Conservation (phyloP, 176 grass and related monocot genomes). For the Typha latifolia region DNA sequence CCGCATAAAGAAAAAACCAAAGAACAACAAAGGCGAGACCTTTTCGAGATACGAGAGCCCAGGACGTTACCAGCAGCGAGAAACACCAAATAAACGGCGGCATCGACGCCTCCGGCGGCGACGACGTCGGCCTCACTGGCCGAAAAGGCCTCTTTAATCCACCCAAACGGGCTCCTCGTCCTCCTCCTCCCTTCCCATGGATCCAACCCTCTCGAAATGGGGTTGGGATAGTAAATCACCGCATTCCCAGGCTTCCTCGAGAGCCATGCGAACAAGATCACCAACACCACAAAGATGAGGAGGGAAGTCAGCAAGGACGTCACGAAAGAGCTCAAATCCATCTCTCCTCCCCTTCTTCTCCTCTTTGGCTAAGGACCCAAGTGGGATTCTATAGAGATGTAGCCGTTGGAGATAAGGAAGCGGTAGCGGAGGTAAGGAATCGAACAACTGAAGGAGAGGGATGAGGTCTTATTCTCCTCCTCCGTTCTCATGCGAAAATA, state of each 20-base stretch:
- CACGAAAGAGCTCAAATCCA: slow-evolving; percentile 69
- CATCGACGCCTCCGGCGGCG: slow-evolving; percentile 59
- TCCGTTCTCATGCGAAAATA: not conserved
- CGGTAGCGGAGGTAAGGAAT: not conserved
- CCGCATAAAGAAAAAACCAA: not conserved
- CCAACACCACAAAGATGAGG: slow-evolving; percentile 58
- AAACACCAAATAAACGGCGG: slow-evolving; percentile 80
- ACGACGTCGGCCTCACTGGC: slow-evolving; percentile 63
- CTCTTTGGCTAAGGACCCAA: not conserved
- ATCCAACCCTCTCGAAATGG: slow-evolving; percentile 59
- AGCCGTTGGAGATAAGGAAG: not conserved
- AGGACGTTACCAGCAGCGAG: slow-evolving; percentile 48
- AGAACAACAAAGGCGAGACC: not conserved
- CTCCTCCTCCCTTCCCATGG: slow-evolving; percentile 42
- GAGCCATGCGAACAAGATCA: slow-evolving; percentile 68
- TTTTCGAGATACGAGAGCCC: too few species aligned
- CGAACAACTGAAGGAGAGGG: not conserved
- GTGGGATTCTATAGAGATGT: not conserved
- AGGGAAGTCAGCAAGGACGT: slow-evolving; percentile 78
- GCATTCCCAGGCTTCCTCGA: slow-evolving; percentile 65
- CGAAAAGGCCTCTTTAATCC: slow-evolving; percentile 44
- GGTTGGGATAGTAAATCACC: slow-evolving; percentile 73
- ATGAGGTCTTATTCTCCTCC: slow-evolving; percentile 1
- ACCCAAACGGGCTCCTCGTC: slow-evolving; percentile 47
- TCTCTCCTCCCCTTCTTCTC: slow-evolving; percentile 5